Evolutionary conservation across 176 grass and related monocot genomes (phyloP).

Genomic region (Oryza coarctata): DNA sequence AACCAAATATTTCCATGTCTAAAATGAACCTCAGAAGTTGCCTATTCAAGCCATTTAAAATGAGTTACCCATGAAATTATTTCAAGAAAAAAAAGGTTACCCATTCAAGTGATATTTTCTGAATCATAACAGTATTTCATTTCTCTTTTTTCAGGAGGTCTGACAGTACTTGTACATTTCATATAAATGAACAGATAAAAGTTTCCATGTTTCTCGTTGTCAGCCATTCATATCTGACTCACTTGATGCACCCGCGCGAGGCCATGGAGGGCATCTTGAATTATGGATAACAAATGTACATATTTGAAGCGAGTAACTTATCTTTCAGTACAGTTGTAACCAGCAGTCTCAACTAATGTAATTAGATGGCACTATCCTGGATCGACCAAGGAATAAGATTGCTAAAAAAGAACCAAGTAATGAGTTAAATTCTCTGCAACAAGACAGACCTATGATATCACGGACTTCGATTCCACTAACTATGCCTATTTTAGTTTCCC

Average conservation of each 20-base stretch:
- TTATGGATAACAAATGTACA: background rate
- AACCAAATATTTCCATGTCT: background rate
- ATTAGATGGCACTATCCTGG: background rate
- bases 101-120: background rate
- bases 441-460: background rate
- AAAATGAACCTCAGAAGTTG: background rate
- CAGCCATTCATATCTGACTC: background rate
- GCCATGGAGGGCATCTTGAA: too few species aligned
- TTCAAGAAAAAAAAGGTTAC: too few species aligned
- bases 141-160: background rate
- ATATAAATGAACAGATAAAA: too few species aligned
- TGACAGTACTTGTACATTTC: too few species aligned
- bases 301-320: background rate
- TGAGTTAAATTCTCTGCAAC: background rate
- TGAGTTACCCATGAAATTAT: too few species aligned
- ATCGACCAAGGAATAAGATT: background rate
- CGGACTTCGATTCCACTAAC: background rate
- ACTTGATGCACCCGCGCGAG: too few species aligned
- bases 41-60: too few species aligned
- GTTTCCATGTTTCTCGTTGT: background rate
- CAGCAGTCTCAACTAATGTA: background rate
- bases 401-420: background rate
- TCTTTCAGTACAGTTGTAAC: background rate
- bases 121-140: background rate
- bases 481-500: background rate